phyloP scores from a whole-genome alignment of 2,329 filamentous ascomycete genomes.

The Ceratocystis destructans region DNA sequence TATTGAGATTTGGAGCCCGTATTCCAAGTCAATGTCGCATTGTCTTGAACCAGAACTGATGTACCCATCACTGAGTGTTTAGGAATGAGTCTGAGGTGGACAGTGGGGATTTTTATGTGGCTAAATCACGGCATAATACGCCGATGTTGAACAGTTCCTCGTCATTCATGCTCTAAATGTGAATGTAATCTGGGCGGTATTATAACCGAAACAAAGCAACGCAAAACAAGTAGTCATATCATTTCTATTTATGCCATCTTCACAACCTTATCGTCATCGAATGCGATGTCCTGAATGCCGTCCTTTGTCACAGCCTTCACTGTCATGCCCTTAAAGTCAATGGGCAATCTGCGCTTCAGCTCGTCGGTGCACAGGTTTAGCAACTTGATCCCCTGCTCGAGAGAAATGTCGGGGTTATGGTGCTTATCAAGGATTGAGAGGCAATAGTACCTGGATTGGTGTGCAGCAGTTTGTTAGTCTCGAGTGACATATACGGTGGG shows the following conservation, averaged over 20 bases:
- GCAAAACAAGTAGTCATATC: slow-evolving; percentile 13
- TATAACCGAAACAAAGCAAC: slow-evolving; percentile 11
- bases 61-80: no score
- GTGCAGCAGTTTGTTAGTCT: neutral
- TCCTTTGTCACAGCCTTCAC: slow-evolving; percentile 95
- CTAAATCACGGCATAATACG: neutral
- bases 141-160: neutral
- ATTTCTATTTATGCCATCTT: slow-evolving; percentile 38
- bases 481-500: no score
- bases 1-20: no score
- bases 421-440: slow-evolving; percentile 96
- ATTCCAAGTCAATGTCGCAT: no score
- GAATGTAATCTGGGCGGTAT: neutral
- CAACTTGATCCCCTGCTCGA: slow-evolving; percentile 82
- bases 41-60: no score
- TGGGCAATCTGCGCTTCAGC: slow-evolving; percentile 87
- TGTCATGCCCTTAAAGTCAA: slow-evolving; percentile 94
- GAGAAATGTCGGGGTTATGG: slow-evolving; percentile 84
- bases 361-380: slow-evolving; percentile 92
- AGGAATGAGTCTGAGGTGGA: no score
- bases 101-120: neutral
- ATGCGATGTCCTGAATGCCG: slow-evolving; percentile 71
- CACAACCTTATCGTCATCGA: slow-evolving; percentile 66
- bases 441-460: slow-evolving; percentile 68
- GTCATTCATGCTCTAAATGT: neutral